A percentile compares a stretch with the other conserved stretches of the same genome.
Conservation (phyloP, 768 basidiomycete genomes). For the Podaxis pistillaris region DNA sequence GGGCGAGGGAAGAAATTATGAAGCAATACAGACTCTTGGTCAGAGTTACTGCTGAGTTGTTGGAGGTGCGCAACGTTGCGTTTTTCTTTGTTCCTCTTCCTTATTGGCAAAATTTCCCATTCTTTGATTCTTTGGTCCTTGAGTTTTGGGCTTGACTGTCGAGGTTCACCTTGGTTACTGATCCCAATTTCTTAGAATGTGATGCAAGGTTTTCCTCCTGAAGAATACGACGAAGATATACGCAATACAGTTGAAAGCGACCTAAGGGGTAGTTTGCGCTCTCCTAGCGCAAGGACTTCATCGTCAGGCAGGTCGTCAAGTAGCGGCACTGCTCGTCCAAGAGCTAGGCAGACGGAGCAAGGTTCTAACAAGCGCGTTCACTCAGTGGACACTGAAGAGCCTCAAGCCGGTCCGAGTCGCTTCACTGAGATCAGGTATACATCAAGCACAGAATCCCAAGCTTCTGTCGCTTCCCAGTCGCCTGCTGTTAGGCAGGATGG, state of each 20-base stretch:
- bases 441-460: neutral
- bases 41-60: constrained; percentile 39
- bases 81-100: neutral
- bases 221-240: neutral
- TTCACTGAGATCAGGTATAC: too few relatives aligned
- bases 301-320: neutral
- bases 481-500: neutral
- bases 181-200: neutral
- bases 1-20: constrained; percentile 31
- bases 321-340: constrained; percentile 8
- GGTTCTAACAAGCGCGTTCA: neutral
- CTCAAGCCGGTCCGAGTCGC: neutral
- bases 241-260: neutral
- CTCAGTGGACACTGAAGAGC: neutral
- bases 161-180: neutral
- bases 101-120: neutral
- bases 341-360: neutral
- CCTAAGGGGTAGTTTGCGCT: neutral
- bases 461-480: neutral
- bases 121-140: neutral
- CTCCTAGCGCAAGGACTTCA: neutral
- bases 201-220: constrained; percentile 4
- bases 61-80: neutral
- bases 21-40: constrained; percentile 34
- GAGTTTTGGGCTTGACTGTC: neutral